Evolutionary conservation across 768 basidiomycete genomes (phyloP).

Genomic region (Xerocomellus chrysenteron): DNA sequence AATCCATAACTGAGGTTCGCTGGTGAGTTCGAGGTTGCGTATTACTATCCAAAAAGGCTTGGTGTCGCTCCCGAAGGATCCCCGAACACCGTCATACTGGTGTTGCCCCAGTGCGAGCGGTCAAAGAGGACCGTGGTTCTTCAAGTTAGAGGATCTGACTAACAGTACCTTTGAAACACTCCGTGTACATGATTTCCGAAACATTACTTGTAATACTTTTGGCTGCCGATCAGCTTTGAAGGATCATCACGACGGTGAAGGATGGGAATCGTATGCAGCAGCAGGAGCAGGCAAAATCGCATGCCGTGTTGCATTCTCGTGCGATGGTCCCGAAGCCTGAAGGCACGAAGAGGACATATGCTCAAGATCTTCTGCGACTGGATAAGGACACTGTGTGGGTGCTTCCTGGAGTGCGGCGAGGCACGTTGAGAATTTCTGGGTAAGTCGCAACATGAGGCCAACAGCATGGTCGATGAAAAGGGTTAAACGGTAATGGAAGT

Average conservation of each 20-base stretch:
- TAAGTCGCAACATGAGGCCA: conserved; percentile 37
- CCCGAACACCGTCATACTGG: conserved; percentile 79
- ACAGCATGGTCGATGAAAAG: background rate
- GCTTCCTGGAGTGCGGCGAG: conserved; percentile 53
- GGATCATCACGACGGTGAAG: conserved; percentile 76
- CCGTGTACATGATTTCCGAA: conserved; percentile 18
- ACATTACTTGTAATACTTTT: conserved; percentile 61
- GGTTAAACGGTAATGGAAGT: conserved; percentile 37
- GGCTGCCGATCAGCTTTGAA: conserved; percentile 76
- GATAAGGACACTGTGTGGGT: conserved; percentile 69
- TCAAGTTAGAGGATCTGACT: conserved; percentile 43
- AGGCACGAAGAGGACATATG: conserved; percentile 71
- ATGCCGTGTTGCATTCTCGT: conserved; percentile 75
- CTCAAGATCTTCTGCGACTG: conserved; percentile 76
- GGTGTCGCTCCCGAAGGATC: conserved; percentile 53
- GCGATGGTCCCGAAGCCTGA: conserved; percentile 61
- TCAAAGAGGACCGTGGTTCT: conserved; percentile 72
- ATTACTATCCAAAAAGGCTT: conserved; percentile 67
- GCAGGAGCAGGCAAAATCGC: conserved; percentile 40
- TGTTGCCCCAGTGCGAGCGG: conserved; percentile 85
- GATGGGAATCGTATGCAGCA: conserved; percentile 57
- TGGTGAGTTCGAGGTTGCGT: conserved; percentile 48
- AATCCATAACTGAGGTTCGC: background rate
- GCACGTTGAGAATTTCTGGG: conserved; percentile 89
- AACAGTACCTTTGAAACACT: conserved; percentile 35